A percentile compares a stretch with the other conserved stretches of the same genome.
These are phyloP conservation scores for Nakataea oryzae DNA, from an alignment of 2,329 filamentous ascomycete genomes.

Conservation along the genomic window DNA sequence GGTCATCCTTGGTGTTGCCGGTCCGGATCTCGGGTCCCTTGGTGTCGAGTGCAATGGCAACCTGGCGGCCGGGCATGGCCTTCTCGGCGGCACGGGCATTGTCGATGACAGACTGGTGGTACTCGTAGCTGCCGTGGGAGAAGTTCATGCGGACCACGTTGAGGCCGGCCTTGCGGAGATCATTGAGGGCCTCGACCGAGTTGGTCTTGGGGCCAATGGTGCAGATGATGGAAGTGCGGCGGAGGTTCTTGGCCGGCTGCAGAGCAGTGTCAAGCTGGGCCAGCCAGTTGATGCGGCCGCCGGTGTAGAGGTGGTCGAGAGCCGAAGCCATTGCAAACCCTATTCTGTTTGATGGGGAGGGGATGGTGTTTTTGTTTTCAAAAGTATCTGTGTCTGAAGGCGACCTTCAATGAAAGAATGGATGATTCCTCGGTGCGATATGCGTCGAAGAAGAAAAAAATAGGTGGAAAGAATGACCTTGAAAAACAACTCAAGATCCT, in stretches of 20 bases:
- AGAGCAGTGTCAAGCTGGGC: constrained; percentile 77
- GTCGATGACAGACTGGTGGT: constrained; percentile 90
- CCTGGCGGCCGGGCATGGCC: constrained; percentile 66
- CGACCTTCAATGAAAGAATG: no score
- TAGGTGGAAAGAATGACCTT: neutral
- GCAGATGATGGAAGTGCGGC: constrained; percentile 95
- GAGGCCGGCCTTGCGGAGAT: constrained; percentile 79
- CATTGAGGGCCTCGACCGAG: constrained; percentile 93
- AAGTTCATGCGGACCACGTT: constrained; percentile 99
- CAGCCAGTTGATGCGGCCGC: constrained; percentile 58
- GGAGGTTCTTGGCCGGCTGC: constrained; percentile 78
- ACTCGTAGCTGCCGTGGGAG: constrained; percentile 88
- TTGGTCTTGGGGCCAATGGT: constrained; percentile 99
- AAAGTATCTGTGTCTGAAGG: no score
- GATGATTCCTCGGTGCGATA: neutral
- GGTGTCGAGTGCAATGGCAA: constrained; percentile 86
- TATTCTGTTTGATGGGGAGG: constrained; percentile 1
- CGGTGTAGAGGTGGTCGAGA: constrained; percentile 76
- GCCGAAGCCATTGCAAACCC: constrained; percentile 49
- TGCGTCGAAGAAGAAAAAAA: neutral
- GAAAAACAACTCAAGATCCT: neutral
- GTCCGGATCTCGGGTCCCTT: constrained; percentile 54
- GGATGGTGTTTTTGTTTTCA: no score
- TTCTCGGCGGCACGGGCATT: constrained; percentile 82
- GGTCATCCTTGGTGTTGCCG: constrained; percentile 63